Base-by-base conservation (phyloP, 2,329 filamentous ascomycete genomes). In the Fusarium sambucinum region DNA sequence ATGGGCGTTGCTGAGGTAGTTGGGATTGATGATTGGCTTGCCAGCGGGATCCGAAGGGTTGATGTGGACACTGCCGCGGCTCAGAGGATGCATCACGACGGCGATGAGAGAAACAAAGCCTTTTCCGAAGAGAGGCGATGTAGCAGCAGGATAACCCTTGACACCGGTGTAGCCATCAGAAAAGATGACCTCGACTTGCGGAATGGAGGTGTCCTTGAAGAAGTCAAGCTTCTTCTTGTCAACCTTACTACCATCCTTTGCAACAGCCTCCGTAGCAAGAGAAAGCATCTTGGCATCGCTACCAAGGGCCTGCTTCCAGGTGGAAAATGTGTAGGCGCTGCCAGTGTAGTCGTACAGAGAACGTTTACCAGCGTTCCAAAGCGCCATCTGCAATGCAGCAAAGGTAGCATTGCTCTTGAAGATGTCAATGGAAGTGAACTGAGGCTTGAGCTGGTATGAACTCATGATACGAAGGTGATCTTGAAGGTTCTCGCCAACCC, bases 81-180 rank as follows among this genome's bases (percentile, higher is more conserved):
- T 87, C 69, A 87, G 84, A 1, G 89, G 88, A 57, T 90, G 89
- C 55, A 86, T 86, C 27, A 88, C 85, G 62, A 87, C 87, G 1
- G 84, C 82, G 68, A 85, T 85, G 60, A 86, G 80, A 16, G 86
- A 85, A 33, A 81, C 69, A 57, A 79, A 80, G 37, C 78, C 55
- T 21, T 72, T 61, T 5, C 69, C 69, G 13, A 57, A 72, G 12
- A 72, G 69, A 2, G 66, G 45, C 0, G 69, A 72, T 0, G 59
- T 75, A 57, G 73, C 73, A n/a, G 68, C 72, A 6, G 73, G 69
- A 32, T 75, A 75, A 1, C 75, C 74, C 19, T 74, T 72, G 11
- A 73, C 72, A 33, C 75, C 75, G 10, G 76, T 71, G 54, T 74
- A 76, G 12, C 76, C 76, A 30, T 74, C 73, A 1, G 75, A 75